Base-by-base conservation (phyloP, 2,329 filamentous ascomycete genomes). In the Grosmannia clavigera region DNA sequence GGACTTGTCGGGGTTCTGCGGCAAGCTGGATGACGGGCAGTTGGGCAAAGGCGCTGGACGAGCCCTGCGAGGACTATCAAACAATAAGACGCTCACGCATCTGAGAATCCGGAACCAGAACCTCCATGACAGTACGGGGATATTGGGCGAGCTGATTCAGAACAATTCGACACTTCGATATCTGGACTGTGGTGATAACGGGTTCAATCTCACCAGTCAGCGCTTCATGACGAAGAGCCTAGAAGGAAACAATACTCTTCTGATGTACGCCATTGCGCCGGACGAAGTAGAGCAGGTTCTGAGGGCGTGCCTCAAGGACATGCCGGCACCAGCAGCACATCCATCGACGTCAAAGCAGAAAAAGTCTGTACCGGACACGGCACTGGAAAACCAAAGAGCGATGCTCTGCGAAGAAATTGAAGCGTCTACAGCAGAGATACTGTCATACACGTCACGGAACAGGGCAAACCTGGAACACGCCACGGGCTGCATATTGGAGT, bases 21-120 rank as follows among this genome's bases (percentile, higher is more conserved):
- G 79, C 53, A 82, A 81, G 67, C 70, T 83, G 7, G 81, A 83
- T 63, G 81, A 83, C 63, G 77, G 78, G 0, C 77, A 81, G 61
- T 73, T 83, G 11, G 80, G 80, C 19, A 75, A 73, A 61, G 78
- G 78, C 10, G 79, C 82, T 61, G 80, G 78, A 0, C 75, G 73
- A 43, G 74, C 79, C 0, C 70, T 83, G 9, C 63, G 65, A 3
- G 62, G 64, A 5, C 66, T 73, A 4, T 63, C 65, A 0, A 43
- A 64, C 33, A 73, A 73, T 66, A 64, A 52, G 38, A 67, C 68
- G 1, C 63, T 73, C 10, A 71, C 70, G 11, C 79, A 82, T 65
- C 73, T 83, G 4, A 75, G 80, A 1, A 73, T 83, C 55, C 77
- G 79, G 62, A 82, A 80, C 66, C 81, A 83, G 66, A 77, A 79